Conservation (phyloP, 2,329 filamentous ascomycete species). For the Bipolaris victoriae region DNA sequence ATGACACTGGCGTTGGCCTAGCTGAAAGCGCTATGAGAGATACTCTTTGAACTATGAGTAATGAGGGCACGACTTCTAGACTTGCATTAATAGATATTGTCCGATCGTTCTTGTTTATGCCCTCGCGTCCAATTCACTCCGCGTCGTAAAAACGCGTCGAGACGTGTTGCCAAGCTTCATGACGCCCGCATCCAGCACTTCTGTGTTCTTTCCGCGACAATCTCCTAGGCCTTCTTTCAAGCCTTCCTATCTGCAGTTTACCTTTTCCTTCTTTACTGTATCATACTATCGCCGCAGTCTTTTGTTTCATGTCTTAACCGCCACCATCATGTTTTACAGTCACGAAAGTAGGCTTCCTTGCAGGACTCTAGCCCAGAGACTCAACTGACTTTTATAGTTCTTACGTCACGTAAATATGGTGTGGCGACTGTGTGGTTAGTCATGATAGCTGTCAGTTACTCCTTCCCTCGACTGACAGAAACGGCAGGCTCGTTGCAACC, state of each 20-base stretch:
- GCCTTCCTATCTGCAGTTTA: background rate
- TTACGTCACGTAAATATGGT: slow-evolving; percentile 86
- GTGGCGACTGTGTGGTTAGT: slow-evolving; percentile 91
- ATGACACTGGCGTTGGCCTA: slow-evolving; percentile 41
- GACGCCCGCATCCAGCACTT: slow-evolving; percentile 4
- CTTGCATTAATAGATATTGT: slow-evolving; percentile 12
- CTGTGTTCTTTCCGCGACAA: background rate
- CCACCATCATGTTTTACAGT: slow-evolving; percentile 83
- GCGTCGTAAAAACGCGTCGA: slow-evolving; percentile 24
- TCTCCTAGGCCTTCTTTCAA: background rate
- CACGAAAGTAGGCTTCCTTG: slow-evolving; percentile 74
- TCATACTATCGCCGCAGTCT: slow-evolving; percentile 1
- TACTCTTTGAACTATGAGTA: slow-evolving; percentile 20
- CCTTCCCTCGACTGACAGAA: slow-evolving; percentile 29
- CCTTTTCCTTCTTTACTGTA: slow-evolving; percentile 8
- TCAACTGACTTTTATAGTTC: slow-evolving; percentile 58
- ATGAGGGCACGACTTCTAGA: slow-evolving; percentile 29
- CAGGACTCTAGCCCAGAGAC: background rate
- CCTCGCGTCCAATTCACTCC: slow-evolving; percentile 29
- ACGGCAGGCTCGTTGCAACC: slow-evolving; percentile 83
- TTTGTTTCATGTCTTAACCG: slow-evolving; percentile 17
- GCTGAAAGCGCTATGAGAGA: slow-evolving; percentile 21
- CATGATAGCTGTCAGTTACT: background rate
- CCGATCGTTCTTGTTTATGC: slow-evolving; percentile 2
- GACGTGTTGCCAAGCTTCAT: slow-evolving; percentile 22